Evolutionary conservation across 345 rosid species (phyloP), one percentile per base, ranked within the genome.

Genomic region (Euphorbia peplus): DNA sequence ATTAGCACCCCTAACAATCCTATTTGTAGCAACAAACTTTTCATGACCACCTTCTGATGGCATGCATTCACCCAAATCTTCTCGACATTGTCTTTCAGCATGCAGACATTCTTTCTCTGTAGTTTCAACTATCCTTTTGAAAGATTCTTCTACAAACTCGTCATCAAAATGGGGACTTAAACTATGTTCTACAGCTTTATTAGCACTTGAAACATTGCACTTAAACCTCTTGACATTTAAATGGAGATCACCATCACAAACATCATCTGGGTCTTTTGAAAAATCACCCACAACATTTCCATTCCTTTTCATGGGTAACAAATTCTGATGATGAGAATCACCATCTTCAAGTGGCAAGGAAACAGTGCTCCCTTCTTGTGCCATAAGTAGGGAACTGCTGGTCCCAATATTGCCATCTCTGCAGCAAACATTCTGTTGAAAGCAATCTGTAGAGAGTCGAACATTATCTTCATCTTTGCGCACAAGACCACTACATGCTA

Each of bases 221-320:
- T 83, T 83, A 22, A 60, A 64, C 81, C 76, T 80, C 77, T 82
- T 80, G 16, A 46, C 69, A 74, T 71, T 63, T 73, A 57, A 37
- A 32, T 32, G 70, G 48, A 16, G 42, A 71, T 70, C 61, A 19
- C 5, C 54, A 67, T 54, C 25, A 66, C 39, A 8, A 15, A 35
- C 28, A 69, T 39, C 13, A 47, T 18, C 56, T 35, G 28, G 79
- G 35, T 51, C 47, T 64, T 63, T 73, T 60, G 15, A 35, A 15
- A n/a, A 25, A 3, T 66, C 64, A 28, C 22, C 66, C 62, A 69
- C 60, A 48, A 67, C 75, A 74, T 46, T 41, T 69, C 57, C 63
- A 53, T 21, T 69, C 77, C 89, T 81, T 81, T 78, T 79, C 47
- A 39, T 47, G n/a, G 65, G 66, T 46, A 65, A 61, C 14, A 56